A percentile compares a stretch with the other conserved stretches of the same genome.
phyloP scores from a whole-genome alignment of 2,329 filamentous ascomycete genomes.

The Paecilomyces niveus region DNA sequence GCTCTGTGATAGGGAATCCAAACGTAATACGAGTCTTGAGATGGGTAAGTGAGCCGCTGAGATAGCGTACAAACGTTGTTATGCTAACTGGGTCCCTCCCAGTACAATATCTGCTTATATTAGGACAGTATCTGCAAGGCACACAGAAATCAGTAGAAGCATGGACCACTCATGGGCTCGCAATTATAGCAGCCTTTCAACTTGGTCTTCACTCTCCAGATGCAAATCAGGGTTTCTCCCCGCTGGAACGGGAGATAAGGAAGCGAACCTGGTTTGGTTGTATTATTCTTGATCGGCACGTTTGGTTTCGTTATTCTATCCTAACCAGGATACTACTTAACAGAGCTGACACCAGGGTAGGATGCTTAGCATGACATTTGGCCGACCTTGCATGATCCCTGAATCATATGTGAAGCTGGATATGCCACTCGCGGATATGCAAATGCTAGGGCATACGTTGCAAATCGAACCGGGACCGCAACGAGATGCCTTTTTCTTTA shows the following conservation, averaged over 20 bases:
- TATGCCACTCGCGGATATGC: constrained; percentile 18
- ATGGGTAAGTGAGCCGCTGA: constrained; percentile 22
- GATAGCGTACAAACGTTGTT: neutral
- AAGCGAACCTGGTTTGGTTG: constrained; percentile 47
- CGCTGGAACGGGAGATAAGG: constrained; percentile 41
- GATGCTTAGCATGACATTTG: constrained; percentile 47
- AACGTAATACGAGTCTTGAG: constrained; percentile 39
- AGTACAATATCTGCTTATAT: constrained; percentile 46
- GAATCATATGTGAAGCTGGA: constrained; percentile 37
- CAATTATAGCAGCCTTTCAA: constrained; percentile 45
- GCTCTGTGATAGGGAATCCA: constrained; percentile 37
- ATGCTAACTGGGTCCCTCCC: neutral
- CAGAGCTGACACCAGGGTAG: constrained; percentile 12
- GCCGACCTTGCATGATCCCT: constrained; percentile 41
- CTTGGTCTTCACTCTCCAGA: constrained; percentile 45
- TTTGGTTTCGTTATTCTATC: neutral
- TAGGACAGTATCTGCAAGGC: constrained; percentile 48
- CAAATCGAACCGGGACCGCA: constrained; percentile 2
- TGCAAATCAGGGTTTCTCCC: constrained; percentile 27
- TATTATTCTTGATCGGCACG: constrained; percentile 39
- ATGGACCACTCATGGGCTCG: constrained; percentile 49
- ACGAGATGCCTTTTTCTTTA: constrained; percentile 14
- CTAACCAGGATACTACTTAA: neutral
- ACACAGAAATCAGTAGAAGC: constrained; percentile 48
- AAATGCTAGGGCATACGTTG: constrained; percentile 1